These are phyloP conservation scores for Phellopilus nigrolimitatus DNA, from an alignment of 1,284 basidiomycete genomes.

Conservation along the genomic window DNA sequence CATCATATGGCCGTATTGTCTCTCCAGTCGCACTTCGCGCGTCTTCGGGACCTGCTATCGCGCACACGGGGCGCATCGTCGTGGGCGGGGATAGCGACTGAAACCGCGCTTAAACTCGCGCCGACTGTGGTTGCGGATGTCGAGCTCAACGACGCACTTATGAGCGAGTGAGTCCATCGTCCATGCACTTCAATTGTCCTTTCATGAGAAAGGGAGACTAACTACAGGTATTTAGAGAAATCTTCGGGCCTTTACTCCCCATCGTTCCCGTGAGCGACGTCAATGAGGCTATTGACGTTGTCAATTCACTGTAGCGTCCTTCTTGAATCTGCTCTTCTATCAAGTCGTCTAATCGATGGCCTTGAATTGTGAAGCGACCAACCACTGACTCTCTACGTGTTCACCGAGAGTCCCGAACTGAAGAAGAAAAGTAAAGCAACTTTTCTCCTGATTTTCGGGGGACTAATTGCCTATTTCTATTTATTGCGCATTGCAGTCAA, in stretches of 20 bases:
- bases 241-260: constrained; percentile 75
- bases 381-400: constrained; percentile 48
- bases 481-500: constrained; percentile 36
- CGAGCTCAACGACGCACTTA: constrained; percentile 42
- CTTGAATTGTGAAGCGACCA: constrained; percentile 33
- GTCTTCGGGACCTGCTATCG: constrained; percentile 45
- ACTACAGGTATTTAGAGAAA: too few species aligned
- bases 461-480: too few species aligned
- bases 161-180: constrained; percentile 51
- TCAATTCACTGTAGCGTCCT: constrained; percentile 40
- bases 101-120: too few species aligned
- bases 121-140: constrained; percentile 48
- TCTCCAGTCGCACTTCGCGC: constrained; percentile 45
- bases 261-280: constrained; percentile 50
- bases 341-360: too few species aligned
- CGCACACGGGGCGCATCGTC: constrained; percentile 46
- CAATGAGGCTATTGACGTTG: constrained; percentile 47
- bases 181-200: too few species aligned
- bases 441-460: too few species aligned
- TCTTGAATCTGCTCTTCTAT: too few species aligned
- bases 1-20: constrained; percentile 42
- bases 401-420: constrained; percentile 40
- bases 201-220: too few species aligned
- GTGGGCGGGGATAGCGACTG: too few species aligned
- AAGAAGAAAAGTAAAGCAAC: too few species aligned